Evolutionary conservation across 1,284 basidiomycete genomes (phyloP), one percentile per base, ranked within the genome.

Genomic region (Cryptococcus depauperatus): DNA sequence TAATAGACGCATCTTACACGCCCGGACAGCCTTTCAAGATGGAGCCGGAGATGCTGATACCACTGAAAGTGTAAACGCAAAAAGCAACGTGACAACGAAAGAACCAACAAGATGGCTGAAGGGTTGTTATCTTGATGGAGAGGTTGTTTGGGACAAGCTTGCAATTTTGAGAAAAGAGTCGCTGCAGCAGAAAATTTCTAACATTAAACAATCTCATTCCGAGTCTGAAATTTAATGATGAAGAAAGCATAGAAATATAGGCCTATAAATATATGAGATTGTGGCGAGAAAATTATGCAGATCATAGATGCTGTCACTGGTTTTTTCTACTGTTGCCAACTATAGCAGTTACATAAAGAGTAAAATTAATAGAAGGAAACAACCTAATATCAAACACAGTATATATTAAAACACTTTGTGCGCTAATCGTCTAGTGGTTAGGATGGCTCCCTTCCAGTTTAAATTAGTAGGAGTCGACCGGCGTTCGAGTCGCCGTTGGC

Each of bases 1-100:
- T 66, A 98, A 97, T 60, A 75, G 91, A 19, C 75, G 93, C n/a
- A 82, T 95, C 3, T 69, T 97, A 47, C 93, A 98, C 64, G 87
- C 87, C 0, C 73, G 93, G 9, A 85, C 81, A 1, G 83, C 82
- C 3, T 98, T 97, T 66, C 56, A 50, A 8, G 61, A 43, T 60
- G 57, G 47, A 27, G 55, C 62, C 44, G 37, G 48, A 8, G 39
- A 34, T 47, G 41, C 27, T 23, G 62, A 51, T 42, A 64, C 55
- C 26, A 62, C 57, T 18, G 61, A 56, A 44, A 57, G 58, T 54
- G 50, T 52, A 0, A 70, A 74, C 3, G 77, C 19, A 22, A 23
- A 18, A 16, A 18, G 16, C 5, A 18, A 41, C 4, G 9, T n/a
- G 14, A 18, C 10, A 16, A 28, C 13, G 8, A 14, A 76, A 19